A percentile compares a stretch with the other conserved stretches of the same genome.
phyloP scores from a whole-genome alignment of 2,329 filamentous ascomycete species.

The Pestalotiopsis sp. region DNA sequence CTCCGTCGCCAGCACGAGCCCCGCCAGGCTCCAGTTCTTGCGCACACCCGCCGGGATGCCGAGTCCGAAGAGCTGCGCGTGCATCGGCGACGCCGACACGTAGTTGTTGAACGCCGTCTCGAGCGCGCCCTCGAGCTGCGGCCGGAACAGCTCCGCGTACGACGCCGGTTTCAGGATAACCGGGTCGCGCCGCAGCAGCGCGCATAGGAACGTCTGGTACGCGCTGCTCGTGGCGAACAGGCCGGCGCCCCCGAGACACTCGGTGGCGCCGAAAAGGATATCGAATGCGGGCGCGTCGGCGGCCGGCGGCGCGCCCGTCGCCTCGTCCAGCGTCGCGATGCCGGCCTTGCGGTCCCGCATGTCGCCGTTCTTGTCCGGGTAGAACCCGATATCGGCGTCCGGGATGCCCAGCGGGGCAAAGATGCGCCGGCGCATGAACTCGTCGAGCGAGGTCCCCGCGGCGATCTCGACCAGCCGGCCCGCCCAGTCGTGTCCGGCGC shows the following conservation, averaged over 20 bases:
- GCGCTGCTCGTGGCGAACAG: conserved; percentile 21
- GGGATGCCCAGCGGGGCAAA: conserved; percentile 26
- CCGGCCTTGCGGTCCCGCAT: conserved; percentile 24
- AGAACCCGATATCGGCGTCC: conserved; percentile 21
- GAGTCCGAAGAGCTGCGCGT: conserved; percentile 22
- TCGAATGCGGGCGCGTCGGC: conserved; percentile 22
- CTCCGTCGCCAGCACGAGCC: conserved; percentile 24
- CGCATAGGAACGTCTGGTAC: conserved; percentile 28
- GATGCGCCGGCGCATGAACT: conserved; percentile 25
- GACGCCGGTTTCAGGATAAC: conserved; percentile 23
- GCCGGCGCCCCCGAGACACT: conserved; percentile 27
- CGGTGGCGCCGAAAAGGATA: conserved; percentile 19
- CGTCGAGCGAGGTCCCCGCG: conserved; percentile 19
- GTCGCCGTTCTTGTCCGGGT: too few relatives aligned
- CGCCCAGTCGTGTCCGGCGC: conserved; percentile 25
- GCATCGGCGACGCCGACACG: conserved; percentile 16
- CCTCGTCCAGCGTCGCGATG: conserved; percentile 21
- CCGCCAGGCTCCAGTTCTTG: conserved; percentile 29
- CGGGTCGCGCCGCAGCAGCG: conserved; percentile 25
- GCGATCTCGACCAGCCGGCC: conserved; percentile 23
- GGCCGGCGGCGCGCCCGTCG: conserved; percentile 23
- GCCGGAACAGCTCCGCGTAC: conserved; percentile 28
- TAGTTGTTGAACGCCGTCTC: conserved; percentile 28
- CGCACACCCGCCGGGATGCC: conserved; percentile 21
- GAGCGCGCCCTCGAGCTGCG: conserved; percentile 26